These are phyloP conservation scores for Chrysochromulina parva DNA, from an alignment of 78 protist genomes.

Conservation along the genomic window DNA sequence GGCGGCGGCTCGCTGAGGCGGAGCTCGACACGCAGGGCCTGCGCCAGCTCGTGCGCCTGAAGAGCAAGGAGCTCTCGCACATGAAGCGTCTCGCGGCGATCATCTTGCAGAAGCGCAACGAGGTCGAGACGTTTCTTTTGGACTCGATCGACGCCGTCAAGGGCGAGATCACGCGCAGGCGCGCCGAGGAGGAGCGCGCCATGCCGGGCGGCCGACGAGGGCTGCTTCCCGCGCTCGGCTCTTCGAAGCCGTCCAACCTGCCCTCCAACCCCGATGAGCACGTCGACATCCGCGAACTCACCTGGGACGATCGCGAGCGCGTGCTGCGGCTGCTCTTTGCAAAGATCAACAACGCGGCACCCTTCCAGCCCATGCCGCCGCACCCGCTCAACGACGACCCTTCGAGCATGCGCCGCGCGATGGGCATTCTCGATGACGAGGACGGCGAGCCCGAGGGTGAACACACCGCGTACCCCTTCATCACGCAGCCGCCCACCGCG, in stretches of 20 bases:
- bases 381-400: too few species aligned
- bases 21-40: neutral
- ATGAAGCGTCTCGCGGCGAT: neutral
- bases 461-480: too few species aligned
- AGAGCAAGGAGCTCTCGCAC: neutral
- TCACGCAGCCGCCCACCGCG: too few species aligned
- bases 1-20: neutral
- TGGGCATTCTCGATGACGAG: too few species aligned
- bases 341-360: neutral
- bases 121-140: neutral
- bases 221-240: neutral
- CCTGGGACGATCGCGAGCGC: slow-evolving; percentile 16
- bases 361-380: neutral
- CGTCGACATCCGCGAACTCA: neutral
- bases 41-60: neutral
- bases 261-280: neutral
- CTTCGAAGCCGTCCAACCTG: neutral
- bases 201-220: neutral
- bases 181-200: slow-evolving; percentile 5
- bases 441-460: too few species aligned
- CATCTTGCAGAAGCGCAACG: slow-evolving; percentile 20
- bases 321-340: slow-evolving; percentile 37
- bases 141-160: slow-evolving; percentile 4
- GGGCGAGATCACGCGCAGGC: neutral
- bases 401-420: too few species aligned